Evolutionary conservation across 2,329 filamentous ascomycete genomes (phyloP).

Genomic region (Beauveria medogensis): DNA sequence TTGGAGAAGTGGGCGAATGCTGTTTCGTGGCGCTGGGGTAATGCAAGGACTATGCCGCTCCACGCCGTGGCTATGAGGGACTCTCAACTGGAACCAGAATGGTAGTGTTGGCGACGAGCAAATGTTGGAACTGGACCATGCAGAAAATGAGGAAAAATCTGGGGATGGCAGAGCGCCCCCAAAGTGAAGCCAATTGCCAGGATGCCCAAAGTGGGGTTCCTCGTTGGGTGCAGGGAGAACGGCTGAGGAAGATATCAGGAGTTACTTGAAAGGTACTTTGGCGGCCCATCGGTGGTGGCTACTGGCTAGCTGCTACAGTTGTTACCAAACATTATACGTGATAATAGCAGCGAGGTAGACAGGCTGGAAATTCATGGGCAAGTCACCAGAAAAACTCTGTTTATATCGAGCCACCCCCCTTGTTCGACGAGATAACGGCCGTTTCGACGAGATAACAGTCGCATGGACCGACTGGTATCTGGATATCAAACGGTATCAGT

Average conservation of each 20-base stretch:
- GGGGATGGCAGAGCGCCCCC: not conserved
- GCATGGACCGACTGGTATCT: not conserved
- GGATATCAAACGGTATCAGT: not conserved
- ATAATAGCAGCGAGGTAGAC: not conserved
- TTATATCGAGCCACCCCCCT: not conserved
- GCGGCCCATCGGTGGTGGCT: not conserved
- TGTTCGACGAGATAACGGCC: not conserved
- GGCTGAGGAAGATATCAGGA: not conserved
- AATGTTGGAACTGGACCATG: not conserved
- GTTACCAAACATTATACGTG: not conserved
- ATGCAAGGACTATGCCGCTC: not conserved
- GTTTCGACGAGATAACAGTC: not conserved
- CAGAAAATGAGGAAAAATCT: not conserved
- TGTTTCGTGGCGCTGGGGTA: not conserved
- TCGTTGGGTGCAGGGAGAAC: not conserved
- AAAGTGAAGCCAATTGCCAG: not conserved
- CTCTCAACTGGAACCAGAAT: not conserved
- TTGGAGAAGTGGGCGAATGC: not conserved
- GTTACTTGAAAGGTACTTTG: not conserved
- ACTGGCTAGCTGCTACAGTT: not conserved
- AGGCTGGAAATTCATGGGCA: not conserved
- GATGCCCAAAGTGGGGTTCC: not conserved
- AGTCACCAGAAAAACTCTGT: not conserved
- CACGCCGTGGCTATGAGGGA: not conserved
- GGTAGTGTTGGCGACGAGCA: not conserved